Base-by-base conservation (phyloP, 179 eudicot genomes). In the Nepenthes alata region DNA sequence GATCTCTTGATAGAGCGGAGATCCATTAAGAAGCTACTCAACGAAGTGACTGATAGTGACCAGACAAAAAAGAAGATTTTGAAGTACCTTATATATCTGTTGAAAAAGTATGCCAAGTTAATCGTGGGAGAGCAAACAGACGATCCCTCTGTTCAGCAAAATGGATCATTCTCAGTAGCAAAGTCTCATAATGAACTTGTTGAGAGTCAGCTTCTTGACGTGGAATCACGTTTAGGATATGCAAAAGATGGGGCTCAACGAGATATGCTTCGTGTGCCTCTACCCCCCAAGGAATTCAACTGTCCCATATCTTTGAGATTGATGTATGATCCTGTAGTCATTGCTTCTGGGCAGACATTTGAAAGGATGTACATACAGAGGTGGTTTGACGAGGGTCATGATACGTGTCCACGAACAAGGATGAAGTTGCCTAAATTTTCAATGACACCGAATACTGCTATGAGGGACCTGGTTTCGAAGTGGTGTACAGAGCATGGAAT, bases 301-400 rank as follows among this genome's bases (percentile, higher is more conserved):
- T 87, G 97, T 68, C 89, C 84, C 49, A 45, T 90, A 60, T 85
- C 95, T 35, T 79, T 50, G 4, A 70, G 71, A 69, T 65, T 90
- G 68, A 83, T 90, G 90, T 56, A 71, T 73, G 95, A 87, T 61
- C 97, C 97, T 47, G 97, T 87, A 10, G 72, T 87, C 55, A 83
- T 85, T 67, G 81, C 82, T 62, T 85, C 95, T 37, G 95, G 95
- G 35, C 74, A 79, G 65, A 85, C 97, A 38, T 90, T 67, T 64
- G 97, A 90, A 69, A 87, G 93, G 76, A 61, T 67, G 52, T 75
- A 70, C 79, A 77, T 90, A 55, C 80, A 87, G 60, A 85, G 78
- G 61, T 90, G 97, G 97, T 87, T 90, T 51, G 84, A 72, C 67
- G 88, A 81, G 55, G 97, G 93, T 63, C 74, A 85, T 61, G 79